Conservation (phyloP, 257 asterid species). For the Jacaranda copaia region DNA sequence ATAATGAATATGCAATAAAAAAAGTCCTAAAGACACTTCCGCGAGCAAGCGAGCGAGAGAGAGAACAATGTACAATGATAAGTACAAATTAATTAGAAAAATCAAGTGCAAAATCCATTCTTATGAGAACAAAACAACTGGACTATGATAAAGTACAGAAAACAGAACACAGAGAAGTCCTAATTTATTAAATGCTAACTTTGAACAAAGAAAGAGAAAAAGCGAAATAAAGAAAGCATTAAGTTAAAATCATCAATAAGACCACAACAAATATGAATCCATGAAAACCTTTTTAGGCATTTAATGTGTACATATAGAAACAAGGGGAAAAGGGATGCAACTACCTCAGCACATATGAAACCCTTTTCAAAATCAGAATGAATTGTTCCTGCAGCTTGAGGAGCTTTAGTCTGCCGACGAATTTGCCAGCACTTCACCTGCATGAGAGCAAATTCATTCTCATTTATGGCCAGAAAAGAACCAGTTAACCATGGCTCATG, state of each 20-base stretch:
- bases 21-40: not conserved
- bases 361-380: constrained; percentile 97
- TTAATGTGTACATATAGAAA: not conserved
- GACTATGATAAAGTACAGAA: not conserved
- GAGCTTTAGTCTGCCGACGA: constrained; percentile 87
- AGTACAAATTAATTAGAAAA: not conserved
- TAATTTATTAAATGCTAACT: not conserved
- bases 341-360: constrained; percentile 97
- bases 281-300: no score
- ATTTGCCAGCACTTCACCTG: constrained; percentile 99
- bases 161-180: not conserved
- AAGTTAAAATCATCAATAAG: not conserved
- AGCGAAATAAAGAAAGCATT: not conserved
- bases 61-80: not conserved
- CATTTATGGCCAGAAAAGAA: not conserved
- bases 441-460: constrained; percentile 34
- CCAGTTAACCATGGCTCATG: not conserved
- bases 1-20: not conserved
- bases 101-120: not conserved
- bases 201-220: not conserved
- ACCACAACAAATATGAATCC: constrained; percentile 2
- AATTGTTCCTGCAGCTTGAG: constrained; percentile 99
- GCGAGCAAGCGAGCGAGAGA: no score
- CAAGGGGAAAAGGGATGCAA: constrained; percentile 18
- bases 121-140: not conserved